Evolutionary conservation across 208 protist species (phyloP).

Genomic region (Leishmania mexicana): DNA sequence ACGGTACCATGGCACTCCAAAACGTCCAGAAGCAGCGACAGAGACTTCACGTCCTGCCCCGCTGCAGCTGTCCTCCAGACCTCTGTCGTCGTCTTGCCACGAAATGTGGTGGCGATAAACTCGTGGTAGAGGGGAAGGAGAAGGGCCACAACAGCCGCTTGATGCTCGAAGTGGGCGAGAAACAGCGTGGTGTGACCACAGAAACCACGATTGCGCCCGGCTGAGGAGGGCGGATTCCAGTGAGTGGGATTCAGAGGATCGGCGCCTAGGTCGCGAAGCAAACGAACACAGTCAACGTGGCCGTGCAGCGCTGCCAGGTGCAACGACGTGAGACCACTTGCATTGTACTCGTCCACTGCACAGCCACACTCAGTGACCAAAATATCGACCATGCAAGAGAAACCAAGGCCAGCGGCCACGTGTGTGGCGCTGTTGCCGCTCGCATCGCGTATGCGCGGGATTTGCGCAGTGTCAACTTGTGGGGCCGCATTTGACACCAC

Average conservation of each 20-base stretch:
- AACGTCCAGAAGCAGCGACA: conserved; percentile 48
- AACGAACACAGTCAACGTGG: conserved; percentile 35
- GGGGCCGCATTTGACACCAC: conserved; percentile 31
- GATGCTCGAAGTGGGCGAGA: conserved; percentile 50
- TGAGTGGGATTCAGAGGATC: conserved; percentile 24
- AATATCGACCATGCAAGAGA: conserved; percentile 26
- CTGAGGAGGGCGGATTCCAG: not conserved
- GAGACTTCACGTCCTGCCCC: conserved; percentile 16
- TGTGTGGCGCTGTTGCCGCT: conserved; percentile 50
- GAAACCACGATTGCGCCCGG: conserved; percentile 9
- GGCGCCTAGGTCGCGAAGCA: conserved; percentile 37
- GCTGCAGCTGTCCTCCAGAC: conserved; percentile 13
- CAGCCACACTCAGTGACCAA: conserved; percentile 46
- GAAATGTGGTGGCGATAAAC: conserved; percentile 4
- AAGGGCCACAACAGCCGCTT: conserved; percentile 20
- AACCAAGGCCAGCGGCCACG: conserved; percentile 45
- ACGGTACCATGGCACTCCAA: conserved; percentile 30
- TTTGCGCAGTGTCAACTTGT: conserved; percentile 32
- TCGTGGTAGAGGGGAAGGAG: conserved; percentile 18
- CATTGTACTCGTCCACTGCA: conserved; percentile 40
- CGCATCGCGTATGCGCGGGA: conserved; percentile 32
- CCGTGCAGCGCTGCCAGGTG: conserved; percentile 51
- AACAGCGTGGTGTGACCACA: conserved; percentile 41
- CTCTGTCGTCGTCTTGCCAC: conserved; percentile 6
- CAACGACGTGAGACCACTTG: conserved; percentile 41